Evolutionary conservation across 2,329 filamentous ascomycete species (phyloP), one percentile per base, ranked within the genome.

Genomic region (Helminthosporium solani): DNA sequence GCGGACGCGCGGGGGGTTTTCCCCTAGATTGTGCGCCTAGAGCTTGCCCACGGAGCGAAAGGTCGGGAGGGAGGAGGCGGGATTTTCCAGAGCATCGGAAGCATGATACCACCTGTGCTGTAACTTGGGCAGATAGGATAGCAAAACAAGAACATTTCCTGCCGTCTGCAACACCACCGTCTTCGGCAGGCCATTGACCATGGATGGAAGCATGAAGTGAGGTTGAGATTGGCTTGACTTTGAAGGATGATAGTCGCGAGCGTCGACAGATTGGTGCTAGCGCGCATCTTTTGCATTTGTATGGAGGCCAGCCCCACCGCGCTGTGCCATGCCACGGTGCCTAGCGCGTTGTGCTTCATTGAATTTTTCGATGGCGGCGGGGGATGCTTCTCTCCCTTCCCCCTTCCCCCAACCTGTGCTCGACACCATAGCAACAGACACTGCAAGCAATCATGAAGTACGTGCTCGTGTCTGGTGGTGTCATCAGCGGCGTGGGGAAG

Each of bases 391-490:
- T 64, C 64, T 71, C 65, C n/a, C 70, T 61, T 61, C 67, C 70
- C 71, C 71, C 67, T 71, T 69, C 63, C 66, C 67, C 67, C 68
- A 66, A 58, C 54, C 60, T 63, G 63, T 68, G 62, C 51, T 27
- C 20, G 64, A 61, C 70, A 38, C 35, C 20, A n/a, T 25, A 25
- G 6, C 23, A 25, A 25, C 20, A 27, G 68, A 47, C 57, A 60
- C 70, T 64, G 64, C 66, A 66, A 56, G 67, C 61, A 68, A 83
- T 75, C 64, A 90, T 90, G 86, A 88, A 89, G 76, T 89, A 89
- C 78, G 84, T 90, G 72, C 78, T 90, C 57, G 86, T 90, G 58
- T 88, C 85, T 60, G 87, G 87, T 79, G 87, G 86, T 53, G 66
- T 69, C 44, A 69, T 68, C 54, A 67, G 64, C 59, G 66, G 66